Evolutionary conservation across 148 eudicot genomes (phyloP).

Genomic region (Heliosperma pusillum): DNA sequence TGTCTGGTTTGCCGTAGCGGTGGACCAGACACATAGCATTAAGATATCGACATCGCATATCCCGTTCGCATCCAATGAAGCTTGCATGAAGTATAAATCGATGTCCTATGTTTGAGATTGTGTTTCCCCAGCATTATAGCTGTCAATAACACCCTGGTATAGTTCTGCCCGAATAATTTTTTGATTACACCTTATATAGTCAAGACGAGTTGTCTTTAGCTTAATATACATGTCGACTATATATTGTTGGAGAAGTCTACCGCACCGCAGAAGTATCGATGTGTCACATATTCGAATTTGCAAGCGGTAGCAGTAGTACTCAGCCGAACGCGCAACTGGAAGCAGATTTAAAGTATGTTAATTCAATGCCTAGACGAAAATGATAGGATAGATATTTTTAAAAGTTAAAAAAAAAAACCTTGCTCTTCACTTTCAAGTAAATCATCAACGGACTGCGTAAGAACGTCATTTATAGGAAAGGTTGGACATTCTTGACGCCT

Average conservation of each 20-base stretch:
- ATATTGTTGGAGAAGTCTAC: background rate
- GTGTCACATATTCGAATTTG: background rate
- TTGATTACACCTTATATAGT: background rate
- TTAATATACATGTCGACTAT: slow-evolving; percentile 13
- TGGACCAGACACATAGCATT: slow-evolving; percentile 15
- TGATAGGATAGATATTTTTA: too few relatives aligned
- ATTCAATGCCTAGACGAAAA: too few relatives aligned
- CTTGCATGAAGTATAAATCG: background rate
- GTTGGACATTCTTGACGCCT: too few relatives aligned
- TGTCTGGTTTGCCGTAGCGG: slow-evolving; percentile 11
- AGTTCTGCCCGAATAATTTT: background rate
- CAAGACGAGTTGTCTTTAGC: background rate
- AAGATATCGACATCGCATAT: background rate
- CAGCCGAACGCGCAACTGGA: too few relatives aligned
- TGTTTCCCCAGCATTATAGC: background rate
- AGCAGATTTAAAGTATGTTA: too few relatives aligned
- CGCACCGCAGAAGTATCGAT: background rate
- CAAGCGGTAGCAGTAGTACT: background rate
- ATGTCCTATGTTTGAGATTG: background rate
- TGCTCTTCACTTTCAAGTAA: too few relatives aligned
- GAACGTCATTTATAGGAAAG: too few relatives aligned
- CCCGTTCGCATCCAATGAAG: background rate
- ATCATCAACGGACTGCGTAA: too few relatives aligned
- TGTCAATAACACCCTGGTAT: slow-evolving; percentile 6
- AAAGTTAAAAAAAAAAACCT: too few relatives aligned